Conservation (phyloP, 1,139 yeast genomes). For the Geotrichum restrictum region DNA sequence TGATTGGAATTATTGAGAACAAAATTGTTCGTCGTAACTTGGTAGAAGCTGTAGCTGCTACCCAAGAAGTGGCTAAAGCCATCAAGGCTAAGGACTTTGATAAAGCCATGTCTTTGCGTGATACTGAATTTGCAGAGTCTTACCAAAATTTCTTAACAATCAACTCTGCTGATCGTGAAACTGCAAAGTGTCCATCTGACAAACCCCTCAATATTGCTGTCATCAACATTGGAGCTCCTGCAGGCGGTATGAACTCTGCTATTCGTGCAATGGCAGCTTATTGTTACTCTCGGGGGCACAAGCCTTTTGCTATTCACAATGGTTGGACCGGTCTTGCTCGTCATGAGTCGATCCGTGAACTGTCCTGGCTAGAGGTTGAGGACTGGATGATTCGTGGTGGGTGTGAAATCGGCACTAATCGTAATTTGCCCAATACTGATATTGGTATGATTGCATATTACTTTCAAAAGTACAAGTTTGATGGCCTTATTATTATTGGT, state of each 20-base stretch:
- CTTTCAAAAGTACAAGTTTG: conserved; percentile 77
- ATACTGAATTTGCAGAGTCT: conserved; percentile 79
- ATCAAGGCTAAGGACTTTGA: conserved; percentile 75
- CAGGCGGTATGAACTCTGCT: conserved; percentile 93
- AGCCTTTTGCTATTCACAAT: conserved; percentile 79
- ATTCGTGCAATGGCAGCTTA: conserved; percentile 87
- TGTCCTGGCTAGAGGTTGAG: conserved; percentile 82
- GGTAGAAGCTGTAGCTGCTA: conserved; percentile 82
- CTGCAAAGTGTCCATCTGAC: conserved; percentile 40
- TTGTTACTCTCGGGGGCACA: conserved; percentile 87
- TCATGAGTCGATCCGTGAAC: conserved; percentile 69
- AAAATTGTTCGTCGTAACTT: conserved; percentile 78
- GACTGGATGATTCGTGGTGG: conserved; percentile 93
- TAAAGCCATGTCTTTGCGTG: conserved; percentile 81
- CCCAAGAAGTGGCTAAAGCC: conserved; percentile 83
- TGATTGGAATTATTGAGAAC: conserved; percentile 87
- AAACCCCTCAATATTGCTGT: conserved; percentile 66
- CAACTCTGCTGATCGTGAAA: conserved; percentile 65
- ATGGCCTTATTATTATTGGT: conserved; percentile 86
- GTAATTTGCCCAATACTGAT: conserved; percentile 76
- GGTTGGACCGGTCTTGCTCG: conserved; percentile 89
- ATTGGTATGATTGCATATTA: conserved; percentile 85
- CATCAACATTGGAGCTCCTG: conserved; percentile 93
- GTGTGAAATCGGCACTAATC: conserved; percentile 90
- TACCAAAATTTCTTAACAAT: conserved; percentile 66